Conservation (phyloP, 441 rosid genomes). For the Pelargonium cotyledonis region DNA sequence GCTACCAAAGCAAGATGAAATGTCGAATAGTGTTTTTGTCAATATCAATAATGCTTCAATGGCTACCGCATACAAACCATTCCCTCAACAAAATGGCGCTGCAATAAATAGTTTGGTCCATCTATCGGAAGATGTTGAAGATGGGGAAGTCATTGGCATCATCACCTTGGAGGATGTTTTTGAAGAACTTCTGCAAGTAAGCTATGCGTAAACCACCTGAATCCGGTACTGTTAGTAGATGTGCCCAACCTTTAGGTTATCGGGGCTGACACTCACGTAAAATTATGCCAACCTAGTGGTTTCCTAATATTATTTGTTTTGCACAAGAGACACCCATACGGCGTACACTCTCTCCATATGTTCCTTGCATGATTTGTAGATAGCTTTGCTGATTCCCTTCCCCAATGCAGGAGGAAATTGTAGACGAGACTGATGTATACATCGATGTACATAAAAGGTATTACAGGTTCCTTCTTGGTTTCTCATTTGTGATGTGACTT, state of each 20-base stretch:
- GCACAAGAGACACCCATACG: background rate
- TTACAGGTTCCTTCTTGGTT: background rate
- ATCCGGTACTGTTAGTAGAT: background rate
- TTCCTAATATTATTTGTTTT: background rate
- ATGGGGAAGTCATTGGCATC: slow-evolving; percentile 89
- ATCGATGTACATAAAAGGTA: slow-evolving; percentile 96
- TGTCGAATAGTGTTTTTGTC: slow-evolving; percentile 44
- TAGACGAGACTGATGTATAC: slow-evolving; percentile 95
- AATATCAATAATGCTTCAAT: slow-evolving; percentile 47
- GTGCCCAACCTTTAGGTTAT: slow-evolving; percentile 4
- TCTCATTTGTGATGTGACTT: background rate
- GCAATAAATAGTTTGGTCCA: slow-evolving; percentile 32
- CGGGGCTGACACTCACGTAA: background rate
- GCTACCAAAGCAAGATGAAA: slow-evolving; percentile 47
- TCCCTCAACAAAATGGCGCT: slow-evolving; percentile 33
- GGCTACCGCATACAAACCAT: slow-evolving; percentile 26
- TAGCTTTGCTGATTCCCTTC: slow-evolving; percentile 18
- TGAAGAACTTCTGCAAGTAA: slow-evolving; percentile 81
- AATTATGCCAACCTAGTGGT: slow-evolving; percentile 8
- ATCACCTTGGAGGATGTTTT: slow-evolving; percentile 95
- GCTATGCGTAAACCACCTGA: slow-evolving; percentile 5
- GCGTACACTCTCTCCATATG: background rate
- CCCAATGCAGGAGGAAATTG: slow-evolving; percentile 77
- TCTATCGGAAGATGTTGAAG: slow-evolving; percentile 66
- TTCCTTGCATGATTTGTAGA: slow-evolving; percentile 8